Evolutionary conservation across 106 monocot genomes (phyloP).

Genomic region (Phalaenopsis aphrodite): DNA sequence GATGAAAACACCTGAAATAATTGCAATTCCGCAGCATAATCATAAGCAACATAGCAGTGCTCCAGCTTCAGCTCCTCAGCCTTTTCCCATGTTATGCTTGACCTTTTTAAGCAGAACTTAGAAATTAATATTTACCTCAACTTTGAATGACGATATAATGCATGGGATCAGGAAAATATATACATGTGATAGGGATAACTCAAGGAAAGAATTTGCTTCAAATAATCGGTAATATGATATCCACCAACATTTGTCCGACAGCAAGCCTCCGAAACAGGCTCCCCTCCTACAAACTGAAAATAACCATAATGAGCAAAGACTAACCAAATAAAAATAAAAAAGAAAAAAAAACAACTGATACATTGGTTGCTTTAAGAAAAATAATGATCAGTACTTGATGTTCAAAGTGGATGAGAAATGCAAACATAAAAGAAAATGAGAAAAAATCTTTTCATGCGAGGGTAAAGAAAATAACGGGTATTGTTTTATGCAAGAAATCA

Average conservation of each 20-base stretch:
- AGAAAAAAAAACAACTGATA: not conserved
- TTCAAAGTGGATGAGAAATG: not conserved
- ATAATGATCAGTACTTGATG: not conserved
- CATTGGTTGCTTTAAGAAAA: not conserved
- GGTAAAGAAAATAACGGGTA: not conserved
- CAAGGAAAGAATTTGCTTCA: constrained; percentile 93
- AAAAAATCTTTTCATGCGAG: not conserved
- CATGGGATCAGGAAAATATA: constrained; percentile 4
- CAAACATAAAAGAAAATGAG: not conserved
- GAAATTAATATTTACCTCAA: not conserved
- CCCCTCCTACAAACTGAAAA: constrained; percentile 69
- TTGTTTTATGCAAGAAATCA: not conserved
- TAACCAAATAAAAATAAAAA: constrained; percentile 5
- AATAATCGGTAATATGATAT: constrained; percentile 79
- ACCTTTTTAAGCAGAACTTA: constrained; percentile 25
- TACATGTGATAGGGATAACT: constrained; percentile 89
- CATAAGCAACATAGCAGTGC: constrained; percentile 75
- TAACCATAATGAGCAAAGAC: not conserved
- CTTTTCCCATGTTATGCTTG: constrained; percentile 89
- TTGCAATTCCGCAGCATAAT: constrained; percentile 78
- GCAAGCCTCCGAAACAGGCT: constrained; percentile 70
- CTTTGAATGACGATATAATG: not conserved
- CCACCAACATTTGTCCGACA: constrained; percentile 89
- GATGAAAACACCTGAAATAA: constrained; percentile 65
- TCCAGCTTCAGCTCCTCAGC: constrained; percentile 87